Base-by-base conservation (phyloP, 768 basidiomycete species). In the Tylopilus rubrobrunneus region DNA sequence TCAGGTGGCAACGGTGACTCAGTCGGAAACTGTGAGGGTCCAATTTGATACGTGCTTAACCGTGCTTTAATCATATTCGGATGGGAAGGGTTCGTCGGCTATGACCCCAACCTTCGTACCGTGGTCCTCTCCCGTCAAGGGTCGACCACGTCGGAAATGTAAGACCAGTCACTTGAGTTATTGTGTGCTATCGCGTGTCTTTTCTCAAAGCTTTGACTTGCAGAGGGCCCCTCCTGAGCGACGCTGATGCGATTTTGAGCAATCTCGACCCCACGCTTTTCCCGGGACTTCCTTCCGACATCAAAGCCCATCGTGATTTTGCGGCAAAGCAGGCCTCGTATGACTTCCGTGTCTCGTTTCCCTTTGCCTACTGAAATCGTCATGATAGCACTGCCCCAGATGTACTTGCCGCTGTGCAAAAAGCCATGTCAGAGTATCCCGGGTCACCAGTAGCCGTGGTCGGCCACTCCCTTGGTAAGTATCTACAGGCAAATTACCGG, bases 291-390 rank as follows among this genome's bases (percentile, higher is more conserved):
- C 60, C 62, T 36, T 72, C 75, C 5, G 49, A 57, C 10, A 67
- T 83, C 2, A 10, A 72, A 56, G 74, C 71, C 3, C 83, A 84
- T 52, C 55, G 52, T 28, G 83, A 83, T 1, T 84, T 84, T 57
- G 61, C 51, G 10, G 59, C 60, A 1, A 73, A 69, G 5, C 82
- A 83, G 2, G 71, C 76, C 3, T 56, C 48, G 81, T 82, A 61
- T 28, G 73, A 19, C 9, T 46, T 34, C 2, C 29, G 19, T 44
- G 1, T 7, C 19, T 53, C n/a, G 12, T 42, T 51, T n/a, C 15
- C 17, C 45, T 45, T 5, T 23, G 14, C 4, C 25, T 31, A 21
- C 8, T 41, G 39, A 7, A 17, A 28, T 31, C 25, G 17, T 25
- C 28, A 7, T 11, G 29, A 48, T 33, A 78, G 76, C 3, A 71